Conservation (phyloP, 768 basidiomycete genomes). For the Termitomyces sp. region DNA sequence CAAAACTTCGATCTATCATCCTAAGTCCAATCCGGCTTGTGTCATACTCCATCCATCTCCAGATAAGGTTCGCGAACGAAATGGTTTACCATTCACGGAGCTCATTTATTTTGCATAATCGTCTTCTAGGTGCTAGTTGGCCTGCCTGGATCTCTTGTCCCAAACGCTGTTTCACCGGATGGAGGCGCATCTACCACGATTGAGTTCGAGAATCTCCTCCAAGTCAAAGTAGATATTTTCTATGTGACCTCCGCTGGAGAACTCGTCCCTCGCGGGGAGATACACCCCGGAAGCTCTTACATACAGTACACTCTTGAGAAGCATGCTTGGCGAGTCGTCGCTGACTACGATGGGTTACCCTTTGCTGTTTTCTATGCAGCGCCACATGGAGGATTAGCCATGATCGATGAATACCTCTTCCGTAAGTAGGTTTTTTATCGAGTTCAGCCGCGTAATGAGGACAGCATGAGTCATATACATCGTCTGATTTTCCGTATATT, state of each 20-base stretch:
- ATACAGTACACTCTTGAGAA: conserved; percentile 6
- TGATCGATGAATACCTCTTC: not conserved
- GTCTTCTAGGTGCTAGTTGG: not conserved
- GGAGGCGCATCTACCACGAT: conserved; percentile 4
- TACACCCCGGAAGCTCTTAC: not conserved
- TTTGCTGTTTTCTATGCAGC: conserved; percentile 4
- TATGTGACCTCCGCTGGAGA: conserved; percentile 2
- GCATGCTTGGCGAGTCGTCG: conserved; percentile 3
- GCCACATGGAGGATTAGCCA: not conserved
- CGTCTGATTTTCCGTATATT: not conserved
- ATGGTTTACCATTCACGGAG: not conserved
- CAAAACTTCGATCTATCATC: not conserved
- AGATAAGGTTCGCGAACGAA: not conserved
- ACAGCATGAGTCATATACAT: not conserved
- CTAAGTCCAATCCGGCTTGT: not conserved
- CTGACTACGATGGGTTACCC: not conserved
- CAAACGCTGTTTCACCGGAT: not conserved
- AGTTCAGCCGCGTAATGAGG: not conserved
- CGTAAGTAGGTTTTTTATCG: not conserved
- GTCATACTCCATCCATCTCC: not conserved
- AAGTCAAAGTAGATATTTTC: conserved; percentile 2
- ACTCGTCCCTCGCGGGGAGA: not conserved
- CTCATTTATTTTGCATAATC: not conserved
- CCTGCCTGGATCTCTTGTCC: not conserved
- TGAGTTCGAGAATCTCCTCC: conserved; percentile 10